phyloP scores from a whole-genome alignment of 768 basidiomycete genomes.

The Daedaleopsis nitida region DNA sequence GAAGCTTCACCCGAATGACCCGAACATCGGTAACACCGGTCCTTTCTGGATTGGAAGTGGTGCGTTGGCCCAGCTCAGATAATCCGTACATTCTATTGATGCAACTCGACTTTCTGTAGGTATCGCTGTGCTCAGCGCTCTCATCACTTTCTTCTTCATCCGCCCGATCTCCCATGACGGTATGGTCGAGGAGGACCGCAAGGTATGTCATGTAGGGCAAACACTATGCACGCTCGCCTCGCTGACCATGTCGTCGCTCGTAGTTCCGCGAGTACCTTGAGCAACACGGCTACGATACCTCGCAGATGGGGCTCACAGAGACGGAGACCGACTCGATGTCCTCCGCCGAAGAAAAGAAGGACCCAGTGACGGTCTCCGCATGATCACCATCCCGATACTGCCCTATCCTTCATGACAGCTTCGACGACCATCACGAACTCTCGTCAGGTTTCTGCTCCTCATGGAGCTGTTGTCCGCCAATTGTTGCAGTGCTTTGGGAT shows the following conservation, averaged over 20 bases:
- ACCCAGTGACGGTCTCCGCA: slow-evolving; percentile 3
- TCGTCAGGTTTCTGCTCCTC: neutral
- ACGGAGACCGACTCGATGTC: slow-evolving; percentile 23
- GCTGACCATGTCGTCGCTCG: neutral
- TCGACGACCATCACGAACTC: neutral
- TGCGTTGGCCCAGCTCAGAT: slow-evolving; percentile 24
- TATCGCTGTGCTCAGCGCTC: slow-evolving; percentile 77
- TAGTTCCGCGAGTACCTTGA: slow-evolving; percentile 86
- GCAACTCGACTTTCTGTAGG: slow-evolving; percentile 33
- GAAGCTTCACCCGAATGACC: slow-evolving; percentile 21
- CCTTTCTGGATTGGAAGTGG: slow-evolving; percentile 90
- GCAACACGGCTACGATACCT: slow-evolving; percentile 76
- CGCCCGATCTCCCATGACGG: slow-evolving; percentile 74
- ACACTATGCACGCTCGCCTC: neutral
- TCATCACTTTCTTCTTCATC: slow-evolving; percentile 73
- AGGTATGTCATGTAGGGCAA: slow-evolving; percentile 40
- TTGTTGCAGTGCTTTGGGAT: neutral
- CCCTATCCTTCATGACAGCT: neutral
- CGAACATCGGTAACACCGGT: slow-evolving; percentile 70
- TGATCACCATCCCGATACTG: neutral
- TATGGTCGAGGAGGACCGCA: slow-evolving; percentile 74
- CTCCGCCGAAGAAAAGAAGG: slow-evolving; percentile 23
- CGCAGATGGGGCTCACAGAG: slow-evolving; percentile 61
- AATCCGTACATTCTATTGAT: neutral
- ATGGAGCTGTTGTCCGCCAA: neutral